Evolutionary conservation across 805 yeast species (phyloP).

Genomic region (Pichia exigua): DNA sequence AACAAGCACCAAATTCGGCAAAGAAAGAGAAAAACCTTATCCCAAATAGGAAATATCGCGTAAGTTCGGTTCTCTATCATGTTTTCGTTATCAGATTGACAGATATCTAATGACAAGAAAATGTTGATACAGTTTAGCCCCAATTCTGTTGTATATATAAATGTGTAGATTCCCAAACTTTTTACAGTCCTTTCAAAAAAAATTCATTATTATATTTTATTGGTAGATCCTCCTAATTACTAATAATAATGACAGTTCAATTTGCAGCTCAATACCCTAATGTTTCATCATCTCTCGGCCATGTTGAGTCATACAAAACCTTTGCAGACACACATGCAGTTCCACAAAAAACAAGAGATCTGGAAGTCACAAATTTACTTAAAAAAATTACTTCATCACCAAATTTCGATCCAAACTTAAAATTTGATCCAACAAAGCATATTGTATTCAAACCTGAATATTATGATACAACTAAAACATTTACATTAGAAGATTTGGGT

Average conservation of each 20-base stretch:
- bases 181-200: background rate
- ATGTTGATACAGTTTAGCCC: too few species aligned
- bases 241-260: background rate
- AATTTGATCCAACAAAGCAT: constrained; percentile 33
- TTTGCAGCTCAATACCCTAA: constrained; percentile 6
- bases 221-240: background rate
- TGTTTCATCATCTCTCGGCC: constrained; percentile 5
- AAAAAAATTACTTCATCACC: constrained; percentile 17
- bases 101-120: too few species aligned
- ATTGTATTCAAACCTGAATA: constrained; percentile 31
- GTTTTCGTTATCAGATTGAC: too few species aligned
- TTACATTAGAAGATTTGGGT: constrained; percentile 32
- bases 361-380: constrained; percentile 18
- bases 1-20: too few species aligned
- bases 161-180: background rate
- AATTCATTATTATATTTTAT: background rate
- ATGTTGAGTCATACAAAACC: constrained; percentile 6
- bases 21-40: too few species aligned
- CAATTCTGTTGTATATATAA: too few species aligned
- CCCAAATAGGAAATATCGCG: too few species aligned
- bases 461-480: constrained; percentile 30
- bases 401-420: constrained; percentile 20
- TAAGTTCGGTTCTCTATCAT: too few species aligned
- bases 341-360: constrained; percentile 22
- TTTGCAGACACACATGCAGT: constrained; percentile 9